These are phyloP conservation scores for Cenchrus purpureus DNA, from an alignment of 176 grass and related monocot species.

Conservation along the genomic window DNA sequence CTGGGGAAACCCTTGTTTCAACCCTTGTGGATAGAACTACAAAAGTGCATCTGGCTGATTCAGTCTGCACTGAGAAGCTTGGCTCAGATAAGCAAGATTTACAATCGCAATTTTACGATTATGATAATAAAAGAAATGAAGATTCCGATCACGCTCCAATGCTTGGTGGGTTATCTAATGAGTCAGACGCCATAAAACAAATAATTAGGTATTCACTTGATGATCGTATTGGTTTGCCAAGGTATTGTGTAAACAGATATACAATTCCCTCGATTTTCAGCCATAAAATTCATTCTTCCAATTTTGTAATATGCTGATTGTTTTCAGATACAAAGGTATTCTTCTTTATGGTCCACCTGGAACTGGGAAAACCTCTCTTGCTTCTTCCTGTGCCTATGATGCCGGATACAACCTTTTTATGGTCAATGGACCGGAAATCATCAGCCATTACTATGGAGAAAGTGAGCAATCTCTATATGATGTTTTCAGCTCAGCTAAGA, in stretches of 20 bases:
- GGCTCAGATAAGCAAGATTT: conserved; percentile 24
- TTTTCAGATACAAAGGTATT: conserved; percentile 81
- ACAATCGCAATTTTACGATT: conserved; percentile 17
- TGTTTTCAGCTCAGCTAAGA: conserved; percentile 78
- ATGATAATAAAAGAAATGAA: conserved; percentile 27
- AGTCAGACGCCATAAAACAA: conserved; percentile 62
- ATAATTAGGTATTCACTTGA: conserved; percentile 72
- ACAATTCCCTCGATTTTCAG: background rate
- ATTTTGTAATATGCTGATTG: conserved; percentile 29
- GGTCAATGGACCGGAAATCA: conserved; percentile 87
- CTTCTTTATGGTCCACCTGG: conserved; percentile 94
- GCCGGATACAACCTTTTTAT: conserved; percentile 64
- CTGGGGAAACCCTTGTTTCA: background rate
- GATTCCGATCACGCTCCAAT: conserved; percentile 30
- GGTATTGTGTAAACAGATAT: conserved; percentile 37
- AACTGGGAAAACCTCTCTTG: conserved; percentile 95
- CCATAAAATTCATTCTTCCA: conserved; percentile 15
- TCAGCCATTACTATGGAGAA: conserved; percentile 91
- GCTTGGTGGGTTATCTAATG: conserved; percentile 84
- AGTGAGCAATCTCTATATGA: conserved; percentile 78
- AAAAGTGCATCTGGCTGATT: conserved; percentile 68
- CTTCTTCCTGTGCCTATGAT: conserved; percentile 72
- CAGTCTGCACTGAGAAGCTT: conserved; percentile 40
- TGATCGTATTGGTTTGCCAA: conserved; percentile 55
- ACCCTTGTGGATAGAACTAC: conserved; percentile 56